A percentile compares a stretch with the other conserved stretches of the same genome.
Conservation (phyloP, 495 filamentous ascomycete species). For the Pseudevernia furfuracea region DNA sequence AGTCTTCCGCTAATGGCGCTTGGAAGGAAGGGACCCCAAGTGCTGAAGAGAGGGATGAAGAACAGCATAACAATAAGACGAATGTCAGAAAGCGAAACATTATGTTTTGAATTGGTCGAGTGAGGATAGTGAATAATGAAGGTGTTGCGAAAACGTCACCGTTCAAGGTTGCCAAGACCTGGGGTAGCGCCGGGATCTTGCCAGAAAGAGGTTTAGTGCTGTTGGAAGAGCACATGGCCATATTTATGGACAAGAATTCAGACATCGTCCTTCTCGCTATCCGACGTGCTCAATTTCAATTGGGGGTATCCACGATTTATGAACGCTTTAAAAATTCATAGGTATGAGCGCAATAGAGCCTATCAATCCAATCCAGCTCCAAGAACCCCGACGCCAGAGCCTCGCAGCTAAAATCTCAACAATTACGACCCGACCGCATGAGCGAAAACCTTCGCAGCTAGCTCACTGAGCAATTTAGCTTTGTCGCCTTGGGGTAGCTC, state of each 20-base stretch:
- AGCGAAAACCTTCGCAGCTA: conserved; percentile 66
- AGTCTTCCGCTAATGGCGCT: conserved; percentile 1
- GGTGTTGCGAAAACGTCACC: conserved; percentile 6
- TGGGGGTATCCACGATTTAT: background rate
- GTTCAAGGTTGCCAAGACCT: conserved; percentile 3
- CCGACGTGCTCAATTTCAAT: background rate
- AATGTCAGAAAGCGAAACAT: background rate
- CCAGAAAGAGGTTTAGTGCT: background rate
- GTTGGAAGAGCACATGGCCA: background rate
- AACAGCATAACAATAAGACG: background rate
- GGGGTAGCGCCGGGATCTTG: background rate
- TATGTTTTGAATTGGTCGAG: background rate
- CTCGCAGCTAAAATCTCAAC: background rate
- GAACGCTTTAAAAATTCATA: background rate
- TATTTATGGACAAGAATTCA: no score
- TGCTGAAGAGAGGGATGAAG: background rate
- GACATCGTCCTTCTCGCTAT: background rate
- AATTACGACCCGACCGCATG: conserved; percentile 34
- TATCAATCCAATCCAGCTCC: background rate
- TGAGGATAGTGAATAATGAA: background rate
- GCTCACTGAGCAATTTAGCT: conserved; percentile 64
- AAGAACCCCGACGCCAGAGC: background rate
- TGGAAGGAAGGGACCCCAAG: conserved; percentile 9
- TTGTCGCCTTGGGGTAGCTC: conserved; percentile 76
- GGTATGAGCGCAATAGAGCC: background rate